Conservation (phyloP, 305 asterid species). For the Fraxinus albicans region DNA sequence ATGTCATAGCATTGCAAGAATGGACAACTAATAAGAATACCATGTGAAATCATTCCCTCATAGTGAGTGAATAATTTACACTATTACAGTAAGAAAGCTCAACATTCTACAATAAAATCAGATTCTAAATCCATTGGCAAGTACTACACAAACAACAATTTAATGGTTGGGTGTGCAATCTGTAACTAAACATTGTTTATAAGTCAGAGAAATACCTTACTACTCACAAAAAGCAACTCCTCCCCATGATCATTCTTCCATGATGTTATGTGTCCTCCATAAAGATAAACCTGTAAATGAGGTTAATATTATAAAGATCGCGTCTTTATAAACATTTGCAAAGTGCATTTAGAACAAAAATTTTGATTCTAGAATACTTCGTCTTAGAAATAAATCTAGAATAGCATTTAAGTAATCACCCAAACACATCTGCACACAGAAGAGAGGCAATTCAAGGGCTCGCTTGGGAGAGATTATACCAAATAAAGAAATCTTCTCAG, state of each 20-base stretch:
- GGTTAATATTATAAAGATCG: slow-evolving; percentile 8
- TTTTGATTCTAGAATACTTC: background rate
- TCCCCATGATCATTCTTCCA: slow-evolving; percentile 94
- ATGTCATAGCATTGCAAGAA: slow-evolving; percentile 11
- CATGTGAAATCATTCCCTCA: slow-evolving; percentile 4
- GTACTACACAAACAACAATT: slow-evolving; percentile 1
- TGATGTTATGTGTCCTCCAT: slow-evolving; percentile 89
- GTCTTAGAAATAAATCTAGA: background rate
- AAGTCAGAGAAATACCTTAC: slow-evolving; percentile 56
- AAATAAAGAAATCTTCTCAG: background rate
- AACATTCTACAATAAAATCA: slow-evolving; percentile 10
- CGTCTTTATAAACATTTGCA: background rate
- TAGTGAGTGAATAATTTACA: slow-evolving; percentile 2
- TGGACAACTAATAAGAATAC: background rate
- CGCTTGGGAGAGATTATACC: background rate
- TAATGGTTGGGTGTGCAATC: background rate
- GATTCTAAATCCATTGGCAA: background rate
- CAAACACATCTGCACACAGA: background rate
- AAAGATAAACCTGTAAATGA: slow-evolving; percentile 59
- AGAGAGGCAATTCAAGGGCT: background rate
- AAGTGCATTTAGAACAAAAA: slow-evolving; percentile 9
- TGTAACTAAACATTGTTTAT: slow-evolving; percentile 8
- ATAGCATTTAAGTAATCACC: background rate
- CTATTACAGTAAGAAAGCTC: slow-evolving; percentile 3
- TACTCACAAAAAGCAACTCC: slow-evolving; percentile 90